phyloP scores from a whole-genome alignment of 345 rosid genomes.

The Citrus inodora region DNA sequence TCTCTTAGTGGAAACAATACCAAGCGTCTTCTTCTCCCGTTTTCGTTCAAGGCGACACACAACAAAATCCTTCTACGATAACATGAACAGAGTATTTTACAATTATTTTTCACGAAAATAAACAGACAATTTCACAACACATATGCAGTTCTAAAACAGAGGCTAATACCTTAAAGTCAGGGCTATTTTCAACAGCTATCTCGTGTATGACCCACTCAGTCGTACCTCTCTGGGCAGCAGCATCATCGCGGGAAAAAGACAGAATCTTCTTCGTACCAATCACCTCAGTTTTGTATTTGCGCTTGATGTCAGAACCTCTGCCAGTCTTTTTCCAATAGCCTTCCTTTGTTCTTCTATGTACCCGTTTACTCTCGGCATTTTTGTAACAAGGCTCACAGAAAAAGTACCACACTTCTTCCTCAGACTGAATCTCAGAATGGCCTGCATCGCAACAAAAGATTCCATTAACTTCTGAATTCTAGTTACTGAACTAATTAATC shows the following conservation, averaged over 20 bases:
- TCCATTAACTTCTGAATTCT: no score
- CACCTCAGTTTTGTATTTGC: background rate
- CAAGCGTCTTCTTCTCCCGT: no score
- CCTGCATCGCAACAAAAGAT: no score
- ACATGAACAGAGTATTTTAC: background rate
- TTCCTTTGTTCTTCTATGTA: constrained; percentile 22
- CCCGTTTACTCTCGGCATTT: background rate
- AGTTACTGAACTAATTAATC: no score
- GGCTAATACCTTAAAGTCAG: background rate
- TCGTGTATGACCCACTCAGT: constrained; percentile 13
- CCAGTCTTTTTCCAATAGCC: constrained; percentile 54
- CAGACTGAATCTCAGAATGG: no score
- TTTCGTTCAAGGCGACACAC: background rate
- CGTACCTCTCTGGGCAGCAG: background rate
- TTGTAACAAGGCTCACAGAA: background rate
- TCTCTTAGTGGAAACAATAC: no score
- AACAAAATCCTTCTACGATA: constrained; percentile 2
- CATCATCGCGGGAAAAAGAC: background rate
- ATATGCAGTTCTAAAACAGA: background rate
- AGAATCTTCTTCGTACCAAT: constrained; percentile 45
- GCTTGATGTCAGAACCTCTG: constrained; percentile 12
- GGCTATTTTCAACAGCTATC: background rate
- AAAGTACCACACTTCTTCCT: no score
- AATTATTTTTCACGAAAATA: background rate
- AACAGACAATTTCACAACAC: background rate